A percentile compares a stretch with the other conserved stretches of the same genome.
Conservation (phyloP, 208 protist genomes). For the Crithidia brevicula region DNA sequence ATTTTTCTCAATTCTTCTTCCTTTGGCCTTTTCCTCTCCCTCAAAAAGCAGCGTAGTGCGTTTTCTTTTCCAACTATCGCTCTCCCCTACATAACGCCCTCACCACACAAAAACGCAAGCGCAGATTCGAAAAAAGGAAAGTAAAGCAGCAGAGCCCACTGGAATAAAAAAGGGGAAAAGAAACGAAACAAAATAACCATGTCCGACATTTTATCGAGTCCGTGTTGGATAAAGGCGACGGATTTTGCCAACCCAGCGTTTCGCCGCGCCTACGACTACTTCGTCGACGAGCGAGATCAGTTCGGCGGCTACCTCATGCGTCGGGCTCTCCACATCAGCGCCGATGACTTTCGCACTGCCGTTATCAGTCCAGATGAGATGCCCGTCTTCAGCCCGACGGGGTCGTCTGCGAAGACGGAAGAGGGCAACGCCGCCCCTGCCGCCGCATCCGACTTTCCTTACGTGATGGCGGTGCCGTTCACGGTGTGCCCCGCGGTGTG, state of each 20-base stretch:
- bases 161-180: too few species aligned
- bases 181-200: background rate
- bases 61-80: too few species aligned
- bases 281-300: conserved; percentile 29
- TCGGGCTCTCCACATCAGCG: conserved; percentile 25
- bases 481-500: conserved; percentile 24
- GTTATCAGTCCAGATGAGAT: conserved; percentile 13
- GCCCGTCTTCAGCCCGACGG: conserved; percentile 27
- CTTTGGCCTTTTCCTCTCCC: too few species aligned
- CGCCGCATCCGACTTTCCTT: conserved; percentile 21
- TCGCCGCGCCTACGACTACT: conserved; percentile 29
- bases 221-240: conserved; percentile 29
- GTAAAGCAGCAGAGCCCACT: too few species aligned
- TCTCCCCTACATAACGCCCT: too few species aligned
- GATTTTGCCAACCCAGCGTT: conserved; percentile 16
- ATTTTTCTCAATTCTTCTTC: too few species aligned
- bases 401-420: background rate
- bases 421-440: background rate
- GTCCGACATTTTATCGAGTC: conserved; percentile 27
- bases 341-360: conserved; percentile 26
- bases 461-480: conserved; percentile 33
- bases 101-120: too few species aligned
- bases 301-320: conserved; percentile 40
- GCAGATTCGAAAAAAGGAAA: too few species aligned
- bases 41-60: too few species aligned